phyloP scores from a whole-genome alignment of 352 stramenopile species.

The Globisporangium mamillatum region DNA sequence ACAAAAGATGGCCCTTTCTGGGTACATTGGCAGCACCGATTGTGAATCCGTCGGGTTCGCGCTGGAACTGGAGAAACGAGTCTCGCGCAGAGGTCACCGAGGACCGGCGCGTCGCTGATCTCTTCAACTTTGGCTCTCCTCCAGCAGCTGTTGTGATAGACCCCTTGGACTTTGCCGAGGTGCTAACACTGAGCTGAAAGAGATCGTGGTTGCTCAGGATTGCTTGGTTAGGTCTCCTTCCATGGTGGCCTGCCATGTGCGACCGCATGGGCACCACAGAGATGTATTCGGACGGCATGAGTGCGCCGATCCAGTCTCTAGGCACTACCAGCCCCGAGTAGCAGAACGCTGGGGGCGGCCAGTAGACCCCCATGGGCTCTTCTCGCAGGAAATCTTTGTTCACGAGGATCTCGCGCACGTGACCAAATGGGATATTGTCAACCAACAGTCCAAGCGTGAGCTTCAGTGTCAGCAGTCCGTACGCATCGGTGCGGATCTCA shows the following conservation, averaged over 20 bases:
- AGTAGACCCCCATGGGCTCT: slow-evolving; percentile 48
- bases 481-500: slow-evolving; percentile 55
- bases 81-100: slow-evolving; percentile 3
- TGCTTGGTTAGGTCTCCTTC: not conserved
- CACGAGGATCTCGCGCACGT: slow-evolving; percentile 55
- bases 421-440: slow-evolving; percentile 46
- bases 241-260: slow-evolving; percentile 8
- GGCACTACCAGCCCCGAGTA: slow-evolving; percentile 45
- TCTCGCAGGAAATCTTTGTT: slow-evolving; percentile 54
- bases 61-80: slow-evolving; percentile 18
- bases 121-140: not conserved
- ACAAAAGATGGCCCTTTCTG: not conserved
- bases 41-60: slow-evolving; percentile 1
- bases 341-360: slow-evolving; percentile 48
- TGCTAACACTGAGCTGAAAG: not conserved
- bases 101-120: slow-evolving; percentile 1
- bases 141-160: too few relatives aligned
- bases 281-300: slow-evolving; percentile 73
- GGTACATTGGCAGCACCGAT: not conserved
- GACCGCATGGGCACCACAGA: slow-evolving; percentile 45
- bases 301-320: slow-evolving; percentile 59
- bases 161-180: not conserved
- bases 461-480: slow-evolving; percentile 70
- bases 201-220: not conserved
- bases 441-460: slow-evolving; percentile 68